Base-by-base conservation (phyloP, 2,329 filamentous ascomycete genomes). In the Colletotrichum abscissum region DNA sequence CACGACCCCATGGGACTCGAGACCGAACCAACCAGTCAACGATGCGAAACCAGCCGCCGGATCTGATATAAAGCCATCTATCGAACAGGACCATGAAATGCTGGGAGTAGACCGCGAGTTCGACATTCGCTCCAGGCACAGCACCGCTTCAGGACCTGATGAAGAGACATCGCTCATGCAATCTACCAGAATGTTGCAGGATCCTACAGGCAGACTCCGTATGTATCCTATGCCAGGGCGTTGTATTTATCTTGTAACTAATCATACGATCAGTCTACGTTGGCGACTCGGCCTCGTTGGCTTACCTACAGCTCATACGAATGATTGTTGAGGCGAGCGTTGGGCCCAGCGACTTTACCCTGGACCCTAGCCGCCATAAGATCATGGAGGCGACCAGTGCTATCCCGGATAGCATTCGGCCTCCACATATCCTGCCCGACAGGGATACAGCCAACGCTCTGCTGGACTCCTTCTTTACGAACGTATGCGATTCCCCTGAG, bases 241-340 rank as follows among this genome's bases (percentile, higher is more conserved):
- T 16, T 35, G n/a, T 33, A 8, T 22, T 62, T 42, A 5, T 28
- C n/a, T 16, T 42, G 28, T 55, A 28, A 26, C 67, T 73, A 38
- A 70, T 35, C 14, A 60, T 2, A 8, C 11, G 26, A 35, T 1
- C 38, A 89, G 88, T 90, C 28, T 92, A 91, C 74, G 84, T 92
- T 73, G 90, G 91, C n/a, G 89, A 92, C 75, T 90, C 91, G 2
- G 89, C 90, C 1, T 89, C 89, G 0, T 81, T 92, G 6, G 90
- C 90, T 0, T 92, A 89, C 76, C 81, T 92, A 3, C 88, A 92
- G 69, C 82, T 90, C 57, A 86, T 92, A 22, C 88, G 90, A 11
- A 88, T 89, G 81, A 87, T 92, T 75, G 89, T 92, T 5, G 87
- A 89, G 75, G 87, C 82, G 9, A 84, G 86, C 35, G 84, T 84